phyloP scores from a whole-genome alignment of 129 eudicot genomes.

The Logfia minima region DNA sequence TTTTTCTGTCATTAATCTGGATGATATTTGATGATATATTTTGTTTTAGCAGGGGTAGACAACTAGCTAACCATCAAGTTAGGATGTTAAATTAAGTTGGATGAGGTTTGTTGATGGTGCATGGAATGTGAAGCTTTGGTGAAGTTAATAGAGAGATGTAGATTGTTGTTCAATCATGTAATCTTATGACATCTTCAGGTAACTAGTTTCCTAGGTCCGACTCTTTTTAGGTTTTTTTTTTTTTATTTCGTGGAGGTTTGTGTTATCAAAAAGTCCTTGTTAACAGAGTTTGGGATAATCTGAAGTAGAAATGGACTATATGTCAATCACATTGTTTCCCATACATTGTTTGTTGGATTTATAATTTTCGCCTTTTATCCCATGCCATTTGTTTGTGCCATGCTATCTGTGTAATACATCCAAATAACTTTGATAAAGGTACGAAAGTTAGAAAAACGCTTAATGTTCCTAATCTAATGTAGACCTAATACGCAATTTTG shows the following conservation, averaged over 20 bases:
- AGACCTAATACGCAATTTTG: too few species aligned
- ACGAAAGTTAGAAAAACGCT: too few species aligned
- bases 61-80: slow-evolving; percentile 1
- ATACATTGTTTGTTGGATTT: neutral
- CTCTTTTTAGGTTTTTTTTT: neutral
- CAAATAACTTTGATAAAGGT: too few species aligned
- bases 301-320: neutral
- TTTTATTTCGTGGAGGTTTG: neutral
- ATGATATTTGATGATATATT: slow-evolving; percentile 2
- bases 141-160: neutral
- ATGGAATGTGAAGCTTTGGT: neutral
- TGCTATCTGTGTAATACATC: too few species aligned
- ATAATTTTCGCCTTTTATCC: too few species aligned
- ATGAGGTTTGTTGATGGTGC: slow-evolving; percentile 8
- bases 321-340: neutral
- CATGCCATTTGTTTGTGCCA: too few species aligned
- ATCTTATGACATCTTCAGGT: slow-evolving; percentile 15
- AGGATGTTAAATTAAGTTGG: neutral
- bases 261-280: neutral
- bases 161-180: slow-evolving; percentile 27
- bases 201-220: neutral
- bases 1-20: neutral
- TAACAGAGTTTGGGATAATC: too few species aligned
- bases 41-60: slow-evolving; percentile 18
- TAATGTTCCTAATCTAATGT: too few species aligned